These are phyloP conservation scores for Neonectria ditissima DNA, from an alignment of 2,329 filamentous ascomycete species.

Conservation along the genomic window DNA sequence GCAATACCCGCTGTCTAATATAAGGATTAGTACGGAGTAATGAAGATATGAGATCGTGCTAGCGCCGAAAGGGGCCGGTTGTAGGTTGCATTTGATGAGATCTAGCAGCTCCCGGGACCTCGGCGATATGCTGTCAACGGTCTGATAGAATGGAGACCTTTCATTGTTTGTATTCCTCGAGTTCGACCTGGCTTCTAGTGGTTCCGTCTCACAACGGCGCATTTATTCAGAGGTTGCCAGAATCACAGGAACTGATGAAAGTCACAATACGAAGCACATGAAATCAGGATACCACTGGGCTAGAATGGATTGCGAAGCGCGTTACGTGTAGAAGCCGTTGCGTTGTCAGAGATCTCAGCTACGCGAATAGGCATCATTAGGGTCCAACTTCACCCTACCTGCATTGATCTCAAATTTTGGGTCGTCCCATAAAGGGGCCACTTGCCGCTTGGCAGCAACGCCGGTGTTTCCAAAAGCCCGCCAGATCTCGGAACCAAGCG, in stretches of 20 bases:
- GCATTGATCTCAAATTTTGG: slow-evolving; percentile 3
- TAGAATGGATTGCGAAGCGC: neutral
- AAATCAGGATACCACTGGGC: neutral
- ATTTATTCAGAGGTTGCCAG: neutral
- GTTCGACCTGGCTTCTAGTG: neutral
- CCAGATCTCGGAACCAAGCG: slow-evolving; percentile 4
- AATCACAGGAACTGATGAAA: neutral
- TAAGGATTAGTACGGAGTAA: too few species aligned
- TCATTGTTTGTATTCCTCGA: neutral
- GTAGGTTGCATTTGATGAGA: too few species aligned
- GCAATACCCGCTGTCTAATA: too few species aligned
- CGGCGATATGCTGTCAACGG: neutral
- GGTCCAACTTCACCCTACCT: too few species aligned
- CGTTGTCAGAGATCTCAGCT: too few species aligned
- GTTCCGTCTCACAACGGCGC: neutral
- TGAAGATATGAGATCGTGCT: too few species aligned
- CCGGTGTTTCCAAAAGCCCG: neutral
- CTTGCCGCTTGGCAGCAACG: neutral
- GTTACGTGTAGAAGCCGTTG: neutral
- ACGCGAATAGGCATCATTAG: too few species aligned
- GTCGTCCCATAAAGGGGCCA: neutral
- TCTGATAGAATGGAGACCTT: neutral
- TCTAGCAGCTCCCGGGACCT: neutral
- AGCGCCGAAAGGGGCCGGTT: too few species aligned
- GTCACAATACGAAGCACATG: too few species aligned